Percentiles rank a stretch among this genome's conserved stretches.
phyloP scores from a whole-genome alignment of 2,329 filamentous ascomycete genomes.

The Colletotrichum camelliae region DNA sequence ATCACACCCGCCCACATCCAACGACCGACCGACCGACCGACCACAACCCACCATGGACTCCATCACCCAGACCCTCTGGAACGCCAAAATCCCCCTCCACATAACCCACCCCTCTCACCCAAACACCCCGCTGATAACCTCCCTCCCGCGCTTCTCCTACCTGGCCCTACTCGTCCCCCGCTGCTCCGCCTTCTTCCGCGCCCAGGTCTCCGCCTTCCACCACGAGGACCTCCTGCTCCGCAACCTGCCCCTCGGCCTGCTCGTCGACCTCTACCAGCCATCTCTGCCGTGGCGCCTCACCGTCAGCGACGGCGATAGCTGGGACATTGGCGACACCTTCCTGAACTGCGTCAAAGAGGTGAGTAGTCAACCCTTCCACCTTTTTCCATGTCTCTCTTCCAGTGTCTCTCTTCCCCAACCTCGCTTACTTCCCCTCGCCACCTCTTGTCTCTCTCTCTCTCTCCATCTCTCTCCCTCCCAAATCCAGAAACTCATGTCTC shows the following conservation, averaged over 20 bases:
- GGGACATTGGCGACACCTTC: constrained; percentile 68
- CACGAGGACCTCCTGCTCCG: constrained; percentile 59
- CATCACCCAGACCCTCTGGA: constrained; percentile 58
- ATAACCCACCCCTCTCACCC: constrained; percentile 57
- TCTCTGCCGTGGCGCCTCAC: constrained; percentile 59
- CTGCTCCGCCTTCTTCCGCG: constrained; percentile 56
- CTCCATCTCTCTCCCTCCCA: not conserved
- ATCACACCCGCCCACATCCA: not conserved
- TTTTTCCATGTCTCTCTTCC: not conserved
- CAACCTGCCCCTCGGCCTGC: constrained; percentile 58
- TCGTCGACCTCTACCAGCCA: constrained; percentile 63
- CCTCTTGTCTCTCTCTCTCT: not conserved
- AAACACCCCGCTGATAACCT: constrained; percentile 55
- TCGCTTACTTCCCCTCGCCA: not conserved
- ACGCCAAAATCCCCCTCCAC: constrained; percentile 57
- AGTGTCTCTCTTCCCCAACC: not conserved
- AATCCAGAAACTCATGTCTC: not conserved
- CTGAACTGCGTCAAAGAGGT: constrained; percentile 70
- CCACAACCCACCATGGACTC: constrained; percentile 12
- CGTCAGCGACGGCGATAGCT: constrained; percentile 59
- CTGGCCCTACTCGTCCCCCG: constrained; percentile 62
- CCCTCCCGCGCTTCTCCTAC: constrained; percentile 64
- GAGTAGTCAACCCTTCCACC: constrained; percentile 20
- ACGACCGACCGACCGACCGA: not conserved
- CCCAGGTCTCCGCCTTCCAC: constrained; percentile 63